phyloP scores from a whole-genome alignment of 2,329 filamentous ascomycete genomes.

The Coniochaeta sp. region DNA sequence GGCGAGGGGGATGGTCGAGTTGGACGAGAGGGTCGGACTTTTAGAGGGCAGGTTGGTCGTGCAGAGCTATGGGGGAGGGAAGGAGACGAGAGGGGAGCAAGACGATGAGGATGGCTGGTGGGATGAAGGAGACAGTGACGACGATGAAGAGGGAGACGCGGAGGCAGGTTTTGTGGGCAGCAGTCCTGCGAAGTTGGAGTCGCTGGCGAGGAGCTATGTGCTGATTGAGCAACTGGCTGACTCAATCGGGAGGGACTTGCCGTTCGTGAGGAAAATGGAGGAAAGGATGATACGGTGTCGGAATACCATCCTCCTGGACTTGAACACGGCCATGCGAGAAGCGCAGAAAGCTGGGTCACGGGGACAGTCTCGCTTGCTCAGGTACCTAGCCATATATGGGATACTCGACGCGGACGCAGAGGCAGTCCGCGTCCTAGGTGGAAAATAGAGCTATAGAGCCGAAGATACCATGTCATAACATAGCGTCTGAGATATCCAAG shows the following conservation, averaged over 20 bases:
- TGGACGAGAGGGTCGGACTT: slow-evolving; percentile 53
- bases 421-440: slow-evolving; percentile 41
- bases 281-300: slow-evolving; percentile 45
- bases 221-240: slow-evolving; percentile 33
- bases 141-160: slow-evolving; percentile 18
- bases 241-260: slow-evolving; percentile 35
- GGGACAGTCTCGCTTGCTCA: slow-evolving; percentile 39
- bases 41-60: slow-evolving; percentile 59
- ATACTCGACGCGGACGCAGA: slow-evolving; percentile 43
- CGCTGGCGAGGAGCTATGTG: slow-evolving; percentile 37
- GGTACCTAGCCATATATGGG: slow-evolving; percentile 45
- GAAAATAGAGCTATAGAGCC: slow-evolving; percentile 15
- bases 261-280: slow-evolving; percentile 43
- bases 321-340: slow-evolving; percentile 39
- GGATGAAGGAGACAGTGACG: slow-evolving; percentile 18
- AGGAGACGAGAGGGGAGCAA: slow-evolving; percentile 13
- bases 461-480: background rate
- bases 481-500: slow-evolving; percentile 17
- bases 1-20: slow-evolving; percentile 57
- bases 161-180: slow-evolving; percentile 32
- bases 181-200: slow-evolving; percentile 36
- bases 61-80: slow-evolving; percentile 18
- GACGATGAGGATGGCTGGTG: slow-evolving; percentile 20
- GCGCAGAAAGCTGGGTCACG: slow-evolving; percentile 31
- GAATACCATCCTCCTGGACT: slow-evolving; percentile 48